Percentiles rank a stretch among this genome's conserved stretches.
phyloP scores from a whole-genome alignment of 768 basidiomycete genomes.

The Neoboletus brunneissimus region DNA sequence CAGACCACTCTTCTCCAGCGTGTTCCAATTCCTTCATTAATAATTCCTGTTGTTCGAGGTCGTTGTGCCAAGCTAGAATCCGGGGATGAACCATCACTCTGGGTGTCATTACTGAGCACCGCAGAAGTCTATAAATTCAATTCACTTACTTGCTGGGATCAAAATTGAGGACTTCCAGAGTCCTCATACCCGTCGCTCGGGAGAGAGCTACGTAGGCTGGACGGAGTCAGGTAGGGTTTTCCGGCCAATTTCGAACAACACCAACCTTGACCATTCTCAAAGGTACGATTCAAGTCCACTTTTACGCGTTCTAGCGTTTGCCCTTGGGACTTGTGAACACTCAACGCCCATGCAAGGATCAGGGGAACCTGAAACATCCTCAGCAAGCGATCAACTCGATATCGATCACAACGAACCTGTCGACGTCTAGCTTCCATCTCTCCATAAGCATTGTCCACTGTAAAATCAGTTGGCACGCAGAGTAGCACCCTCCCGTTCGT shows the following conservation, averaged over 20 bases:
- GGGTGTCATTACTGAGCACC: conserved; percentile 1
- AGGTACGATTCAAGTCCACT: conserved; percentile 70
- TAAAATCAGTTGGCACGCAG: conserved; percentile 58
- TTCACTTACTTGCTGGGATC: conserved; percentile 50
- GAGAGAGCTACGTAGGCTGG: conserved; percentile 72
- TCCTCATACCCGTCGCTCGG: conserved; percentile 64
- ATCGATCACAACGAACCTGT: conserved; percentile 42
- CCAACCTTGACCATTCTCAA: conserved; percentile 78
- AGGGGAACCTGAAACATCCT: conserved; percentile 46
- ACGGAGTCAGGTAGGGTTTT: background rate
- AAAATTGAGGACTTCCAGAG: conserved; percentile 65
- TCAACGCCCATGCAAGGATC: conserved; percentile 83
- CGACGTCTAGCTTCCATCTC: conserved; percentile 54
- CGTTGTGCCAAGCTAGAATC: conserved; percentile 56
- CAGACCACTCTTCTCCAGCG: conserved; percentile 19
- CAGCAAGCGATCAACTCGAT: background rate
- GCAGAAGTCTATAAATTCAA: background rate
- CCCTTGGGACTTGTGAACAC: conserved; percentile 88
- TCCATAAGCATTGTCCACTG: conserved; percentile 59
- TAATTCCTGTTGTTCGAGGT: conserved; percentile 22
- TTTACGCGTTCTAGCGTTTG: conserved; percentile 84
- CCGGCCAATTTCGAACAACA: background rate
- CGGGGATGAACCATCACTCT: conserved; percentile 66
- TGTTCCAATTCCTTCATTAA: conserved; percentile 9
- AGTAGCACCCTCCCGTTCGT: conserved; percentile 45